These are phyloP conservation scores for Pseudotsuga menziesii DNA, from an alignment of 75 land plant species.

Conservation along the genomic window DNA sequence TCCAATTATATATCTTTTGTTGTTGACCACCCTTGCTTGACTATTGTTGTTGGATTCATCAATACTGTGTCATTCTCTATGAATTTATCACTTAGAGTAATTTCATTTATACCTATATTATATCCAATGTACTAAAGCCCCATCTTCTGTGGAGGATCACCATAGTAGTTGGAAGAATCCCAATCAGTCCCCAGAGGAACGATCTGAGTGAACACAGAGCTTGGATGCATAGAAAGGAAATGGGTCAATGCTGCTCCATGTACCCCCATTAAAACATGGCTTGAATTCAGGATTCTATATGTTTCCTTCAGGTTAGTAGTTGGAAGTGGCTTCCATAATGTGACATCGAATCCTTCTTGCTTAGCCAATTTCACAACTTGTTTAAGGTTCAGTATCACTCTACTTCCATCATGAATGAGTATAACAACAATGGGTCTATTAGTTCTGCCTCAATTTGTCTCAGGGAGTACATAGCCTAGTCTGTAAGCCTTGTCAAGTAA, in stretches of 20 bases:
- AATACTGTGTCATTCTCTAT: too few species aligned
- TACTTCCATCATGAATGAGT: conserved; percentile 21
- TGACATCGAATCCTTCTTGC: conserved; percentile 23
- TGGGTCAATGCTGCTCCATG: conserved; percentile 54
- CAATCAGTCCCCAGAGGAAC: conserved; percentile 44
- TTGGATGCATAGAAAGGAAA: conserved; percentile 47
- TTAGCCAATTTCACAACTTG: conserved; percentile 21
- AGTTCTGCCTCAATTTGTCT: background rate
- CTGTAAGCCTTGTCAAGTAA: conserved; percentile 34
- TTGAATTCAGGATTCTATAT: conserved; percentile 20
- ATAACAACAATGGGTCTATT: conserved; percentile 23
- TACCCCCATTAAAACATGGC: conserved; percentile 42
- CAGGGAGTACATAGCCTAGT: background rate
- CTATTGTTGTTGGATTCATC: conserved; percentile 12
- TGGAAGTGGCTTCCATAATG: conserved; percentile 17
- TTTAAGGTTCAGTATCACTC: conserved; percentile 27
- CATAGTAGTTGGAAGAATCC: conserved; percentile 38
- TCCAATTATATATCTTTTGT: too few species aligned
- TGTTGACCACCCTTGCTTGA: conserved; percentile 25
- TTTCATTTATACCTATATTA: too few species aligned
- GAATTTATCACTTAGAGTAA: too few species aligned
- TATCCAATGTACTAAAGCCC: too few species aligned
- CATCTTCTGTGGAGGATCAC: too few species aligned
- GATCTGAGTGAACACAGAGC: conserved; percentile 39
- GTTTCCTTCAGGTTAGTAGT: conserved; percentile 32